A percentile compares a stretch with the other conserved stretches of the same genome.
Conservation (phyloP, 306 rosid species). For the Purshia tridentata region DNA sequence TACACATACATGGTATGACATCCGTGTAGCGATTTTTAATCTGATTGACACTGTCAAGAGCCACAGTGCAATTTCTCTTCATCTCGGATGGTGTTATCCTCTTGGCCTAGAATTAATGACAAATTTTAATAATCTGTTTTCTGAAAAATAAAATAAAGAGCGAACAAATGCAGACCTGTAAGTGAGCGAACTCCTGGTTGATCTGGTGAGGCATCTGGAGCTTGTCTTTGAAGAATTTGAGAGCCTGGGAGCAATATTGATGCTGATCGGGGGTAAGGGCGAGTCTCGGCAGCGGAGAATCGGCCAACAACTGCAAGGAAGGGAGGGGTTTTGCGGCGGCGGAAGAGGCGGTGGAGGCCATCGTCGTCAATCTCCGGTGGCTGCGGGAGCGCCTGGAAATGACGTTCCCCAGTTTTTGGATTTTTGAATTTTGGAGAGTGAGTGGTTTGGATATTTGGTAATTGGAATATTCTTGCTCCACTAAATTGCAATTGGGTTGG, state of each 20-base stretch:
- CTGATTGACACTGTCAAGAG: conserved; percentile 60
- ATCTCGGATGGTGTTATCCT: conserved; percentile 62
- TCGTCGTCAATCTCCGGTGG: conserved; percentile 35
- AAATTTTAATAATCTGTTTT: conserved; percentile 3
- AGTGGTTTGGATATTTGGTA: too few relatives aligned
- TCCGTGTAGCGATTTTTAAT: conserved; percentile 73
- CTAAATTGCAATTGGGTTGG: too few relatives aligned
- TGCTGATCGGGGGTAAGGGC: conserved; percentile 61
- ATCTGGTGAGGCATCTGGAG: conserved; percentile 46
- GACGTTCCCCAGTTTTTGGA: conserved; percentile 48
- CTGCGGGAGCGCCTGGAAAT: conserved; percentile 38
- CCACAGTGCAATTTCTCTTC: conserved; percentile 60
- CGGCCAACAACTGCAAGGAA: conserved; percentile 46
- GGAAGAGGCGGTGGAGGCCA: conserved; percentile 19
- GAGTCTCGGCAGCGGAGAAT: conserved; percentile 43
- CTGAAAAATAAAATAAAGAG: neutral
- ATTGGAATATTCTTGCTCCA: too few relatives aligned
- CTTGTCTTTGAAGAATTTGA: conserved; percentile 53
- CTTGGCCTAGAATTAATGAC: conserved; percentile 40
- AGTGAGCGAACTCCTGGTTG: conserved; percentile 56
- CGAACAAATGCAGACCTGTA: conserved; percentile 44
- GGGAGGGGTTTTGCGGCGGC: conserved; percentile 17
- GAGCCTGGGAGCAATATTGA: conserved; percentile 60
- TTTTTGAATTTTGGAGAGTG: neutral
- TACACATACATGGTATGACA: conserved; percentile 57